These are phyloP conservation scores for Cytospora schulzeri DNA, from an alignment of 2,329 filamentous ascomycete species.

Conservation along the genomic window DNA sequence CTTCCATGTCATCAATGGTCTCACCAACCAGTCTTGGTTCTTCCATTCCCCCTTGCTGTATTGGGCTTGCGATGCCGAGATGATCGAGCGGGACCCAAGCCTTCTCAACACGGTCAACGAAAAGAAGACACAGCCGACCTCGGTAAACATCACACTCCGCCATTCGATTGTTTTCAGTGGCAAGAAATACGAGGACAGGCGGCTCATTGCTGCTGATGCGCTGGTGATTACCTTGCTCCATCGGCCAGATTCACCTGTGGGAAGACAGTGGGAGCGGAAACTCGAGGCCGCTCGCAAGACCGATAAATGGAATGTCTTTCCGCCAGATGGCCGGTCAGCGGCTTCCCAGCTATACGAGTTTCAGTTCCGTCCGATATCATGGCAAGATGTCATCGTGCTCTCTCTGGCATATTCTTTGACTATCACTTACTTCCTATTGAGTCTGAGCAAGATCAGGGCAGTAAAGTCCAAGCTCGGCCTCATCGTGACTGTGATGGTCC, in stretches of 20 bases:
- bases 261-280: slow-evolving; percentile 65
- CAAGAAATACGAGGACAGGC: slow-evolving; percentile 71
- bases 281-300: slow-evolving; percentile 51
- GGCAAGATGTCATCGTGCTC: slow-evolving; percentile 65
- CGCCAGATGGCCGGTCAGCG: slow-evolving; percentile 55
- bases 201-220: slow-evolving; percentile 72
- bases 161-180: slow-evolving; percentile 82
- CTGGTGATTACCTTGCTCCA: slow-evolving; percentile 78
- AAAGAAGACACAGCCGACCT: slow-evolving; percentile 61
- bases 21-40: slow-evolving; percentile 69
- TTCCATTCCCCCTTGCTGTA: slow-evolving; percentile 83
- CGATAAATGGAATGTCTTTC: slow-evolving; percentile 67
- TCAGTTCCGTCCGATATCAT: slow-evolving; percentile 73
- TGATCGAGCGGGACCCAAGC: slow-evolving; percentile 61
- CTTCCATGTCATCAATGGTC: slow-evolving; percentile 61
- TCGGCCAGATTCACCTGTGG: slow-evolving; percentile 64
- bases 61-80: slow-evolving; percentile 68
- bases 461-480: slow-evolving; percentile 76
- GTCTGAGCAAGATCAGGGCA: slow-evolving; percentile 69
- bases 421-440: slow-evolving; percentile 65
- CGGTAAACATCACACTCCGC: slow-evolving; percentile 72
- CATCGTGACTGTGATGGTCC: slow-evolving; percentile 68
- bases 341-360: slow-evolving; percentile 73
- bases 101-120: slow-evolving; percentile 71
- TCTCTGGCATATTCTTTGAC: slow-evolving; percentile 66